These are phyloP conservation scores for Morella rubra DNA, from an alignment of 306 rosid species.

Conservation along the genomic window DNA sequence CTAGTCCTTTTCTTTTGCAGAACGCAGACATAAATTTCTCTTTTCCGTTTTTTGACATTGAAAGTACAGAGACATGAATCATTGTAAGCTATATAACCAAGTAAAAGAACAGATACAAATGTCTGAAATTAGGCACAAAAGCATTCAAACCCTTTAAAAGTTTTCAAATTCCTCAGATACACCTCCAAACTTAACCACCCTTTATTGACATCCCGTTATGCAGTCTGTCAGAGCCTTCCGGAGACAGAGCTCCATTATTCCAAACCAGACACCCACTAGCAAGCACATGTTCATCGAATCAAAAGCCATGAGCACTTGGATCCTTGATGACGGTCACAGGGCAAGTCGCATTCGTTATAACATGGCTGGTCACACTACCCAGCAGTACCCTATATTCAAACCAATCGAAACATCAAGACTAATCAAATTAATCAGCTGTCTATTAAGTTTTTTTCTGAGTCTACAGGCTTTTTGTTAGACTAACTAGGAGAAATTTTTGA, in stretches of 20 bases:
- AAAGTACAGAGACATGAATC: not conserved
- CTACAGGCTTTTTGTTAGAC: not conserved
- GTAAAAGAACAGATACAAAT: slow-evolving; percentile 4
- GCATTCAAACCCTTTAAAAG: not conserved
- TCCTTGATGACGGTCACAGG: slow-evolving; percentile 52
- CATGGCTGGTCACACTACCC: slow-evolving; percentile 59
- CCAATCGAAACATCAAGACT: slow-evolving; percentile 1
- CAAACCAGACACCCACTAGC: not conserved
- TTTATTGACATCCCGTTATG: not conserved
- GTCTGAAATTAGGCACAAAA: not conserved
- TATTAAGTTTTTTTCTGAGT: not conserved
- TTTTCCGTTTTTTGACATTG: too few species aligned
- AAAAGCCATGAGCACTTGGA: slow-evolving; percentile 21
- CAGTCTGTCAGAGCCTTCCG: not conserved
- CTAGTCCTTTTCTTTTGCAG: too few species aligned
- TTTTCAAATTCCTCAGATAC: not conserved
- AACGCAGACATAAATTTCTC: too few species aligned
- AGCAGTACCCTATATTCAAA: slow-evolving; percentile 42
- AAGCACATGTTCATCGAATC: slow-evolving; percentile 14
- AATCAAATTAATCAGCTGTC: slow-evolving; percentile 1
- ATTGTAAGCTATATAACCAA: slow-evolving; percentile 4
- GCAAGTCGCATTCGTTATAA: slow-evolving; percentile 42
- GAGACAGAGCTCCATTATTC: not conserved
- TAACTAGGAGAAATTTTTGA: not conserved
- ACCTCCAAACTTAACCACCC: not conserved